Evolutionary conservation across 805 yeast genomes (phyloP), one percentile per base, ranked within the genome.

Genomic region (Saturnispora halmiae): DNA sequence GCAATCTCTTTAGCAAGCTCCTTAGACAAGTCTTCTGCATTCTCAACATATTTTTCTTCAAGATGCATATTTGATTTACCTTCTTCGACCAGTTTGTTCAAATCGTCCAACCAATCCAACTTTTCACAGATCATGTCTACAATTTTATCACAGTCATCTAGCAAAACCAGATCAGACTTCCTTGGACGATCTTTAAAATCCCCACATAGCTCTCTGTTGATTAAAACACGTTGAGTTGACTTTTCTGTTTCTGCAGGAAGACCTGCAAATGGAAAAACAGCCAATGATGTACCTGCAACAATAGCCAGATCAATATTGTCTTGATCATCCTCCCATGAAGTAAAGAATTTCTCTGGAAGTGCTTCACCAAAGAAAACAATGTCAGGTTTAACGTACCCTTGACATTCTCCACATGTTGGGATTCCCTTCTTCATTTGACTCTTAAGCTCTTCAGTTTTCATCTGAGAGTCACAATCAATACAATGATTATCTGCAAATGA

Each of bases 301-400:
- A 90, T 75, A 0, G 86, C 85, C 21, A 88, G 56, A 50, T 80
- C 86, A 20, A 77, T 61, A 16, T 60, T 67, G 2, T 67, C 65
- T 2, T 65, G 54, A 44, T 73, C 75, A 16, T 65, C 64, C 3
- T 81, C 90, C 82, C 92, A 79, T 10, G 59, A 51, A 2, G 74
- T 73, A 58, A 82, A 88, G 52, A 87, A 84, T 41, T 65, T 63
- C 1, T 51, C 52, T 0, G 97, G 97, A 21, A 90, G 66, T 2
- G 79, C 72, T 58, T 90, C 98, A 3, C 97, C 97, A 63, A 87
- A 92, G 53, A 90, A 90, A 1, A 87, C 95, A 50, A 90, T 92
- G 53, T 84, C 90, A 0, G 97, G 98, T 55, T 90, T 90, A 21
- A 92, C 84, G 24, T 76, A 70, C 0, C 95, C 94, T 4, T 64